Evolutionary conservation across 2,329 filamentous ascomycete genomes (phyloP).

Genomic region (Colletotrichum phormii): DNA sequence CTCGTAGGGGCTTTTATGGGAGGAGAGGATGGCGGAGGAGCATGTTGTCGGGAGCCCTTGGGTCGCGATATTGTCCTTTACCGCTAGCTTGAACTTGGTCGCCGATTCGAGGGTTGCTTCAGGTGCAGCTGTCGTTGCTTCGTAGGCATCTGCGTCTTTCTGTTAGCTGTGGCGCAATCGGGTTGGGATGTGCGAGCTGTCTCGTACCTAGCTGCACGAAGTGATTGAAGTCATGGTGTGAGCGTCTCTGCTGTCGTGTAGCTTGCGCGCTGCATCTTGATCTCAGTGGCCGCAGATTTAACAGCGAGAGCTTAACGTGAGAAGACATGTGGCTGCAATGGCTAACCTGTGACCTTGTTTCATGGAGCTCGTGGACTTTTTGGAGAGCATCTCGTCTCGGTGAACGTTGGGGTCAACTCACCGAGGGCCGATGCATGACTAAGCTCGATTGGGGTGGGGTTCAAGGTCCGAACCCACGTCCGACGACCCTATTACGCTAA

Average conservation of each 20-base stretch:
- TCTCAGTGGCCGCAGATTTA: slow-evolving; percentile 16
- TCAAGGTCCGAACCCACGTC: background rate
- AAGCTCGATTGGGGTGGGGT: background rate
- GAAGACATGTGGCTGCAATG: slow-evolving; percentile 34
- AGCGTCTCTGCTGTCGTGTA: background rate
- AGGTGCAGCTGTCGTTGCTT: background rate
- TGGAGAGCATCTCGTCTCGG: background rate
- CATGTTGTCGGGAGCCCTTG: slow-evolving; percentile 80
- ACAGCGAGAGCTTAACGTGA: slow-evolving; percentile 33
- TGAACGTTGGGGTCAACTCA: background rate
- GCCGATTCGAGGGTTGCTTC: background rate
- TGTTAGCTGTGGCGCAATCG: background rate
- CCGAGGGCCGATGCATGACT: slow-evolving; percentile 6
- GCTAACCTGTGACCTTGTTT: slow-evolving; percentile 15
- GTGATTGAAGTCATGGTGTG: slow-evolving; percentile 29
- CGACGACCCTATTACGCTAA: no score
- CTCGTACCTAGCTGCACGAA: slow-evolving; percentile 31
- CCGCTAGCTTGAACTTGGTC: slow-evolving; percentile 61
- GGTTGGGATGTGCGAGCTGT: background rate
- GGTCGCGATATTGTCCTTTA: slow-evolving; percentile 85
- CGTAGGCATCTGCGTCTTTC: background rate
- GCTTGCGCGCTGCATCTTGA: background rate
- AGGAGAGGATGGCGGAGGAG: slow-evolving; percentile 79
- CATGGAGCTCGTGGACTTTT: background rate
- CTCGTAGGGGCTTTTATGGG: slow-evolving; percentile 81